A percentile compares a stretch with the other conserved stretches of the same genome.
These are phyloP conservation scores for Chalaropsis thielavioides DNA, from an alignment of 2,329 filamentous ascomycete genomes.

Conservation along the genomic window DNA sequence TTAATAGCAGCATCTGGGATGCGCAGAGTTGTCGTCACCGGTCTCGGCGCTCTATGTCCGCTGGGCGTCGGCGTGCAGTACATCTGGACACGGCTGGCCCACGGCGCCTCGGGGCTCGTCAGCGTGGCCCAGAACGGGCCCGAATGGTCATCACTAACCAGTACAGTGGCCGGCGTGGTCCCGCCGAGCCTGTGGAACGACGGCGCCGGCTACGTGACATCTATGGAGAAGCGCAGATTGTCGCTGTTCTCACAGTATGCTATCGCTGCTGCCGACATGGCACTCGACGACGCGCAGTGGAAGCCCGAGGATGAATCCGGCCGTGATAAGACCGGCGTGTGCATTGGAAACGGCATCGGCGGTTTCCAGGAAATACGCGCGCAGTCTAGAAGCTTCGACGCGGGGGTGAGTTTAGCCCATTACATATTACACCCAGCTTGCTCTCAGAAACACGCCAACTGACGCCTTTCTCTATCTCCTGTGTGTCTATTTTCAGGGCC, in stretches of 20 bases:
- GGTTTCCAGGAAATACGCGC: constrained; percentile 83
- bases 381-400: constrained; percentile 62
- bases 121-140: constrained; percentile 51
- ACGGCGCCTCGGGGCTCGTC: constrained; percentile 65
- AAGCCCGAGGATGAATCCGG: constrained; percentile 46
- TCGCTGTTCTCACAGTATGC: constrained; percentile 89
- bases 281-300: constrained; percentile 71
- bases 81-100: constrained; percentile 70
- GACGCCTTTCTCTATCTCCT: background rate
- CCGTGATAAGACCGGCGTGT: constrained; percentile 66
- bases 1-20: constrained; percentile 2
- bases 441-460: background rate
- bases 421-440: background rate
- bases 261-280: constrained; percentile 72
- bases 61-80: constrained; percentile 63
- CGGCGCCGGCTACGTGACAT: constrained; percentile 37
- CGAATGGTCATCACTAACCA: constrained; percentile 60
- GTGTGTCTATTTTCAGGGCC: constrained; percentile 45
- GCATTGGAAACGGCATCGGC: constrained; percentile 87
- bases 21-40: constrained; percentile 63
- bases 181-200: constrained; percentile 41
- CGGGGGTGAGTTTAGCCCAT: constrained; percentile 40
- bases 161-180: constrained; percentile 72
- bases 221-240: constrained; percentile 56
- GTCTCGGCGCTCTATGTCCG: constrained; percentile 68